Conservation (phyloP, 768 basidiomycete genomes). For the Melanogaster broomeanus region DNA sequence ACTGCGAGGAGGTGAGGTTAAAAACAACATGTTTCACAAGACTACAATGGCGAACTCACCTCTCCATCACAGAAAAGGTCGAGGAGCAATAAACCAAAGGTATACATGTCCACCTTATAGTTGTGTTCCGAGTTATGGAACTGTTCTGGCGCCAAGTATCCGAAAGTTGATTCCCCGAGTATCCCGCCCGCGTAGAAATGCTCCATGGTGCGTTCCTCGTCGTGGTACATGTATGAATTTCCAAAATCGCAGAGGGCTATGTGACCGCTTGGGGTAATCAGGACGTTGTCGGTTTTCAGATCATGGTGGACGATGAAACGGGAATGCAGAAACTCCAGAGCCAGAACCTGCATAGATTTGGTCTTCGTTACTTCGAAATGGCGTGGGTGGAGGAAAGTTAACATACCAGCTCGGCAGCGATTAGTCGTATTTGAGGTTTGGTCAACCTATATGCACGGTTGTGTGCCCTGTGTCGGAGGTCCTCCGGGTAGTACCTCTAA, state of each 20-base stretch:
- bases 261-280: constrained; percentile 33
- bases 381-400: not conserved
- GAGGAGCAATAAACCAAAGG: constrained; percentile 31
- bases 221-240: constrained; percentile 11
- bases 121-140: constrained; percentile 42
- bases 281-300: constrained; percentile 54
- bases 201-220: not conserved
- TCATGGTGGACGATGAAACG: constrained; percentile 47
- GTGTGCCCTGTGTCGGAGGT: constrained; percentile 4
- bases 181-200: constrained; percentile 1
- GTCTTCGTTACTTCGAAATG: not conserved
- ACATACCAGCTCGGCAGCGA: constrained; percentile 16
- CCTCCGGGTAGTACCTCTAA: constrained; percentile 12
- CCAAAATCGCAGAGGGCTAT: constrained; percentile 16
- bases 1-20: not conserved
- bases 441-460: constrained; percentile 4
- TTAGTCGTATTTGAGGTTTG: constrained; percentile 9
- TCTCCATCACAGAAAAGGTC: constrained; percentile 8
- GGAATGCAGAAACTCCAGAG: constrained; percentile 11
- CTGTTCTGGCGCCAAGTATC: constrained; percentile 48
- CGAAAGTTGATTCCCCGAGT: constrained; percentile 35
- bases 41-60: not conserved
- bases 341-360: constrained; percentile 3
- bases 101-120: constrained; percentile 44
- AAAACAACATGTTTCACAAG: not conserved